These are phyloP conservation scores for Miscanthus sacchariflorus DNA, from an alignment of 202 grass and related monocot genomes.

Conservation along the genomic window DNA sequence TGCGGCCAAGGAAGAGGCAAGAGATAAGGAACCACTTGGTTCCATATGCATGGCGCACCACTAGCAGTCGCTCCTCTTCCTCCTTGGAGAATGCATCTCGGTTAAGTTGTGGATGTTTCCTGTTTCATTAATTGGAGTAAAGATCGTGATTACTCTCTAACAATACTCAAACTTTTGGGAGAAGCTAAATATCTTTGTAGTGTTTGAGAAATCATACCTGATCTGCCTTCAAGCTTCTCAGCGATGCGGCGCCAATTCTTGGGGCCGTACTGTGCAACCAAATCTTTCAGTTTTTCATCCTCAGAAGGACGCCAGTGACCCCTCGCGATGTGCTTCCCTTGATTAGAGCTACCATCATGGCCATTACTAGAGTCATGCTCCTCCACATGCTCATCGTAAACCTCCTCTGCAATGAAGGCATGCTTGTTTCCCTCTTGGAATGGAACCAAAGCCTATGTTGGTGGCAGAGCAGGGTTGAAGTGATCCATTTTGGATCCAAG, in stretches of 20 bases:
- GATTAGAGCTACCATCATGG: neutral
- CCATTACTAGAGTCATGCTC: neutral
- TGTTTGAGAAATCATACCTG: neutral
- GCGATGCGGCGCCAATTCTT: neutral
- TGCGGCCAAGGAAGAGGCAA: conserved; percentile 79
- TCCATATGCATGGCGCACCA: neutral
- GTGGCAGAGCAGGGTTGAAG: neutral
- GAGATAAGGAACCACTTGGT: conserved; percentile 74
- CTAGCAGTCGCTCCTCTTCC: neutral
- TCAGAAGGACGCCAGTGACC: neutral
- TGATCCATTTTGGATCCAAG: neutral
- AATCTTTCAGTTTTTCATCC: neutral
- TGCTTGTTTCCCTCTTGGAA: neutral
- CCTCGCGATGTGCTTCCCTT: neutral
- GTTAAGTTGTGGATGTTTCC: neutral
- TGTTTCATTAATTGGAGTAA: neutral
- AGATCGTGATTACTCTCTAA: neutral
- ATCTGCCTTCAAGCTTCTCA: neutral
- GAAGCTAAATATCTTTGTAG: neutral
- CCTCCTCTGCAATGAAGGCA: neutral
- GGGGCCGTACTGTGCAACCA: neutral
- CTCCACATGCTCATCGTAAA: neutral
- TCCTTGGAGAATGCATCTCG: neutral
- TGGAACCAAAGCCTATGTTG: neutral
- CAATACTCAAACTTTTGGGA: neutral